Percentiles rank a stretch among this genome's conserved stretches.
Evolutionary conservation across 768 basidiomycete species (phyloP).

Genomic region (Boletus barrowsii): DNA sequence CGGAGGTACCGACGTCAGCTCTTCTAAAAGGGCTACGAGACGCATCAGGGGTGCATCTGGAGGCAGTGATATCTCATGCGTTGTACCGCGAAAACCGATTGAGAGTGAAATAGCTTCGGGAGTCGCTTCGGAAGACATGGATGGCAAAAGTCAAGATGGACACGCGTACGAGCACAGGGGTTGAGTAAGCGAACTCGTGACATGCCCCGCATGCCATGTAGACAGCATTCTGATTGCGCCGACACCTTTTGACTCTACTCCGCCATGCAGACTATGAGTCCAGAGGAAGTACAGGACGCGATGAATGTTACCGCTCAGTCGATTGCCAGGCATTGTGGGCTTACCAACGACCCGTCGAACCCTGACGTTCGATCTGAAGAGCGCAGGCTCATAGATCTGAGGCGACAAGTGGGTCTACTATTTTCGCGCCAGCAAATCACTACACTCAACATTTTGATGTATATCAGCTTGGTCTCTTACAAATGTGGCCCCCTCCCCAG

Average conservation of each 20-base stretch:
- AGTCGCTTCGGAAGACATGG: constrained; percentile 10
- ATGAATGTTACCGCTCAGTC: constrained; percentile 13
- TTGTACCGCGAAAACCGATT: constrained; percentile 48
- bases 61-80: constrained; percentile 47
- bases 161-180: background rate
- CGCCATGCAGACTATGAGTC: background rate
- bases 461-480: constrained; percentile 30
- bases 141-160: background rate
- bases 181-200: constrained; percentile 15
- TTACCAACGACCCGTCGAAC: constrained; percentile 8
- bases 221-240: no score
- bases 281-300: background rate
- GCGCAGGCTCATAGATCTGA: constrained; percentile 2
- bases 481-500: constrained; percentile 15
- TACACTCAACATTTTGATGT: background rate
- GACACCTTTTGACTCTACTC: no score
- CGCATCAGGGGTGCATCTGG: constrained; percentile 48
- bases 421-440: background rate
- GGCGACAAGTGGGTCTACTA: constrained; percentile 5
- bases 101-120: constrained; percentile 14
- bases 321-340: constrained; percentile 12
- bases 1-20: constrained; percentile 64
- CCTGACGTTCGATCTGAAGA: constrained; percentile 5
- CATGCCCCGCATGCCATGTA: background rate
- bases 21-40: constrained; percentile 52